Conservation (phyloP, 2,329 filamentous ascomycete genomes). For the Fusarium camptoceras region DNA sequence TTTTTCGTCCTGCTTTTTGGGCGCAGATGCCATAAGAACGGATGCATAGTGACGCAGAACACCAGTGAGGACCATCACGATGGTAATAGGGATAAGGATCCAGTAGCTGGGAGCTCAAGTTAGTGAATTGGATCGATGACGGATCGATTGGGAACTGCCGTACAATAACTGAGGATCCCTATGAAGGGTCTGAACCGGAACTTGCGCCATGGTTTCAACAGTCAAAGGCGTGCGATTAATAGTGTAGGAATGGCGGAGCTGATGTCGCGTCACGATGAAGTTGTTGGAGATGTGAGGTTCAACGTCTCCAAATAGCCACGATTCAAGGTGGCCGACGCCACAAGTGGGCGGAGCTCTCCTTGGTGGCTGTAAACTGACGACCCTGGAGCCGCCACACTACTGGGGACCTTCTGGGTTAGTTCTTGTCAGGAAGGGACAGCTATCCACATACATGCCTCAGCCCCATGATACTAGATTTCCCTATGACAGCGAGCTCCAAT, state of each 20-base stretch:
- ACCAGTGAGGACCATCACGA: constrained; percentile 97
- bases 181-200: constrained; percentile 93
- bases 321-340: constrained; percentile 32
- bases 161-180: constrained; percentile 98
- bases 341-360: constrained; percentile 22
- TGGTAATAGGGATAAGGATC: constrained; percentile 96
- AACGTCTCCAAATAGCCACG: constrained; percentile 39
- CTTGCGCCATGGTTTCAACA: constrained; percentile 76
- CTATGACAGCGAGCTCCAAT: constrained; percentile 21
- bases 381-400: constrained; percentile 31
- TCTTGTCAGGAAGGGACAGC: constrained; percentile 38
- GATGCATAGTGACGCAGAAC: constrained; percentile 96
- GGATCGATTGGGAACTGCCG: constrained; percentile 51
- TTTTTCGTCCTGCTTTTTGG: constrained; percentile 82
- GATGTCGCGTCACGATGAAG: constrained; percentile 31
- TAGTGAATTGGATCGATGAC: constrained; percentile 22
- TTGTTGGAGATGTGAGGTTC: constrained; percentile 34
- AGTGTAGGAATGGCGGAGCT: constrained; percentile 7
- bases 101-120: constrained; percentile 78
- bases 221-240: constrained; percentile 20
- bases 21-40: constrained; percentile 85
- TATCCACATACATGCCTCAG: constrained; percentile 42
- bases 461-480: constrained; percentile 30
- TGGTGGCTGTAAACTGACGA: constrained; percentile 10
- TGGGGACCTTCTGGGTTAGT: background rate